Evolutionary conservation across 2,329 filamentous ascomycete species (phyloP).

Genomic region (Bipolaris cookei): DNA sequence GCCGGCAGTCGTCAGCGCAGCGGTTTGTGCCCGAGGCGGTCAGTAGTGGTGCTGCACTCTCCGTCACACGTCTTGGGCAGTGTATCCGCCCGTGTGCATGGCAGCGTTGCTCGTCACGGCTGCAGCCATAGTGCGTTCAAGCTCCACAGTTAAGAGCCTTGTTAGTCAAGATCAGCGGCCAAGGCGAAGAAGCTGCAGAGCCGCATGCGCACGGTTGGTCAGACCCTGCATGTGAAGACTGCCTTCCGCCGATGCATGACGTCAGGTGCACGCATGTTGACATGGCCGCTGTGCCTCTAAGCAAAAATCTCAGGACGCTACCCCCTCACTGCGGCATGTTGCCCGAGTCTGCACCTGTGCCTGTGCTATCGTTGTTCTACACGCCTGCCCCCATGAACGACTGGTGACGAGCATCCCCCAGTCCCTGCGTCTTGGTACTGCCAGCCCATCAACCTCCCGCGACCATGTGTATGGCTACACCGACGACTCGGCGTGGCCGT

Average conservation of each 20-base stretch:
- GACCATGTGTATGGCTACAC: not conserved
- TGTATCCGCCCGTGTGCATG: slow-evolving; percentile 15
- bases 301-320: slow-evolving; percentile 27
- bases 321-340: slow-evolving; percentile 15
- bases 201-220: slow-evolving; percentile 34
- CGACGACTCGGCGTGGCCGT: slow-evolving; percentile 1
- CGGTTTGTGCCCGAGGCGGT: slow-evolving; percentile 3
- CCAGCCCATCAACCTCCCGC: too few relatives aligned
- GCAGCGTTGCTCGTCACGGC: slow-evolving; percentile 18
- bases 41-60: slow-evolving; percentile 3
- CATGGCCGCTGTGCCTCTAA: slow-evolving; percentile 22
- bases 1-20: slow-evolving; percentile 12
- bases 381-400: not conserved
- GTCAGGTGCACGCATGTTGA: slow-evolving; percentile 32
- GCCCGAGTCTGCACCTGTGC: slow-evolving; percentile 15
- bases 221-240: slow-evolving; percentile 28
- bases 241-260: slow-evolving; percentile 24
- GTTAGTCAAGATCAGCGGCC: slow-evolving; percentile 36
- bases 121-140: slow-evolving; percentile 21
- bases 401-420: not conserved
- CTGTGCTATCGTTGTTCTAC: not conserved
- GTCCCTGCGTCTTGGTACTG: too few relatives aligned
- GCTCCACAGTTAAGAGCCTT: slow-evolving; percentile 22
- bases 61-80: slow-evolving; percentile 17
- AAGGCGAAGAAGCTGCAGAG: slow-evolving; percentile 40